Evolutionary conservation across 257 asterid genomes (phyloP), one percentile per base, ranked within the genome.

Genomic region (Ilex asprella): DNA sequence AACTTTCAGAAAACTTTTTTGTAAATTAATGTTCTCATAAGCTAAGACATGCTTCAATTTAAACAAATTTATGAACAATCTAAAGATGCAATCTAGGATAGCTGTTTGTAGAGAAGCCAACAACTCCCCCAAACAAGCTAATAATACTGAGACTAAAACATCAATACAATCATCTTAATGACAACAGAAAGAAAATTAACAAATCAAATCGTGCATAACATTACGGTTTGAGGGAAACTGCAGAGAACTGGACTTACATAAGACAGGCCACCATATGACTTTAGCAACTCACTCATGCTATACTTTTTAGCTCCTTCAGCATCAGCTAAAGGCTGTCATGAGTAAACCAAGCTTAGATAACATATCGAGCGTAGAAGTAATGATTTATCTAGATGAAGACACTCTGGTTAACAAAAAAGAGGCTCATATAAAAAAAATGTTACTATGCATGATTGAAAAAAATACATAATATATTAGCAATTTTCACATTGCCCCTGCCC

Each of bases 271-370:
- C 99, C 97, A 61, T 81, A 74, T 2, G 94, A 74, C 79, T 78
- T 89, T 14, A 93, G 70, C 41, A 87, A 73, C 69, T 82, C 97
- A 55, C 87, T 78, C 89, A 89, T 84, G 76, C 63, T 59, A 31
- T 70, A 32, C 81, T 80, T 81, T 70, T 78, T 82, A 55, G 99
- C 91, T 61, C 99, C 99, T 78, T 93, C 95, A 9, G 99, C 95
- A 75, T 93, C 99, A 64, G 99, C 97, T 78, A 93, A 74, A 72
- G 99, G 97, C 97, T 93, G 85, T 79, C 66, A 72, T 61, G 57
- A 78, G 43, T 58, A 64, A 70, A 10, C 52, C 55, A 63, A 70
- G n/a, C 31, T 65, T 54, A 70, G 52, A 74, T 53, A 11, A 44
- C 61, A 39, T 11, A 57, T 35, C 8, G 41, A 35, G 41, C 8